Evolutionary conservation across 257 asterid genomes (phyloP).

Genomic region (Capsicum pubescens): DNA sequence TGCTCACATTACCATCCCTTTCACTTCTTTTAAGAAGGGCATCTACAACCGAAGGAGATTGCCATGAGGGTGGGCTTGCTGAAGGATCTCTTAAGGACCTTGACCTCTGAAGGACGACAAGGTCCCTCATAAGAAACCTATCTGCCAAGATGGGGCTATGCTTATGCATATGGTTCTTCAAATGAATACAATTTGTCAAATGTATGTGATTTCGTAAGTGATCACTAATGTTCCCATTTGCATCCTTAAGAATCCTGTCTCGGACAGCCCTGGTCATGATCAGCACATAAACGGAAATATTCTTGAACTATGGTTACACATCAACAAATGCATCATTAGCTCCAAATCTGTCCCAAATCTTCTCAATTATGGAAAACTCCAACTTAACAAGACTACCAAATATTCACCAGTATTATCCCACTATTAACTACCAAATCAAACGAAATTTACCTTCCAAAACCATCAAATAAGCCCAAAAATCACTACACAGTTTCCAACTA

Average conservation of each 20-base stretch:
- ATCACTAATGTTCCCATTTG: constrained; percentile 75
- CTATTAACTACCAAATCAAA: constrained; percentile 14
- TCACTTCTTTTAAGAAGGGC: constrained; percentile 48
- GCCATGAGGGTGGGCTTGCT: constrained; percentile 74
- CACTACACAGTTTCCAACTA: constrained; percentile 26
- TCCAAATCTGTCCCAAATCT: constrained; percentile 37
- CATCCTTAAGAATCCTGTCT: constrained; percentile 90
- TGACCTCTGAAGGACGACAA: constrained; percentile 77
- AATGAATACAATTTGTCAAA: constrained; percentile 95
- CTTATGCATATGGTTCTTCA: constrained; percentile 96
- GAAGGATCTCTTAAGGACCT: constrained; percentile 93
- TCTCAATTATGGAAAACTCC: constrained; percentile 30
- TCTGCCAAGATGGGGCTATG: constrained; percentile 85
- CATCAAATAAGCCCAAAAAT: background rate
- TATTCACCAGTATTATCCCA: constrained; percentile 19
- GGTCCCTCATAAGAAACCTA: constrained; percentile 84
- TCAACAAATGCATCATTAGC: constrained; percentile 43
- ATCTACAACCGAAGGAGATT: constrained; percentile 50
- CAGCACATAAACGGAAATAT: constrained; percentile 44
- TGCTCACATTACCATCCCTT: constrained; percentile 48
- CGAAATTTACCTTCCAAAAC: constrained; percentile 37
- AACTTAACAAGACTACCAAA: background rate
- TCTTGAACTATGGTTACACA: constrained; percentile 41
- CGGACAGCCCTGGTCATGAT: constrained; percentile 89
- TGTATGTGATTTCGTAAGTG: constrained; percentile 94